These are phyloP conservation scores for Lonicera japonica DNA, from an alignment of 129 eudicot genomes.

Conservation along the genomic window DNA sequence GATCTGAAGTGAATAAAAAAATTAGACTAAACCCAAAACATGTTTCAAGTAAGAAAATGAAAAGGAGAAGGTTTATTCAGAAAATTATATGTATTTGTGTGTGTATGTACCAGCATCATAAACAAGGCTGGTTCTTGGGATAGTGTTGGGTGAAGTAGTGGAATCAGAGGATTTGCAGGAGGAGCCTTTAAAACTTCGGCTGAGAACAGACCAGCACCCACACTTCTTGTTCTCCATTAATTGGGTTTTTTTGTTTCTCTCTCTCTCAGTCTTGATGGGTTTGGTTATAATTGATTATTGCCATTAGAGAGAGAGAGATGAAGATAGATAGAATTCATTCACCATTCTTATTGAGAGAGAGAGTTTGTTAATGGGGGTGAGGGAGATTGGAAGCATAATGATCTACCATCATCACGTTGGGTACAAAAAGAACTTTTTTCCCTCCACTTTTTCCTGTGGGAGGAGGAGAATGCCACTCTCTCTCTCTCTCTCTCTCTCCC, in stretches of 20 bases:
- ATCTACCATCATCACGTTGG: slow-evolving; percentile 51
- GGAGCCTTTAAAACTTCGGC: slow-evolving; percentile 44
- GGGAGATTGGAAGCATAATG: slow-evolving; percentile 33
- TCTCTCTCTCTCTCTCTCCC: slow-evolving; percentile 13
- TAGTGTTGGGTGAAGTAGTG: slow-evolving; percentile 46
- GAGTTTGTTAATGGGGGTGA: slow-evolving; percentile 12
- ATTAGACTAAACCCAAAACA: too few relatives aligned
- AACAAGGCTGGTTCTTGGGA: slow-evolving; percentile 86
- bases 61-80: too few relatives aligned
- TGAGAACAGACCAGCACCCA: slow-evolving; percentile 85
- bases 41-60: too few relatives aligned
- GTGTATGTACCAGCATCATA: slow-evolving; percentile 74
- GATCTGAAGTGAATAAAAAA: too few relatives aligned
- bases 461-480: slow-evolving; percentile 29
- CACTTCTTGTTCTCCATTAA: slow-evolving; percentile 76
- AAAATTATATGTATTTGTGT: too few relatives aligned
- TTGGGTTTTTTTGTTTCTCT: not conserved
- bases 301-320: not conserved
- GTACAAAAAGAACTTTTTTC: slow-evolving; percentile 61
- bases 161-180: slow-evolving; percentile 57
- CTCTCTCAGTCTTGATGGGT: not conserved
- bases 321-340: not conserved
- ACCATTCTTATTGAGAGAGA: not conserved
- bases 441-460: slow-evolving; percentile 41
- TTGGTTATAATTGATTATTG: slow-evolving; percentile 7